Evolutionary conservation across 1,284 basidiomycete genomes (phyloP), one percentile per base, ranked within the genome.

Genomic region (Boletellus deceptivus): DNA sequence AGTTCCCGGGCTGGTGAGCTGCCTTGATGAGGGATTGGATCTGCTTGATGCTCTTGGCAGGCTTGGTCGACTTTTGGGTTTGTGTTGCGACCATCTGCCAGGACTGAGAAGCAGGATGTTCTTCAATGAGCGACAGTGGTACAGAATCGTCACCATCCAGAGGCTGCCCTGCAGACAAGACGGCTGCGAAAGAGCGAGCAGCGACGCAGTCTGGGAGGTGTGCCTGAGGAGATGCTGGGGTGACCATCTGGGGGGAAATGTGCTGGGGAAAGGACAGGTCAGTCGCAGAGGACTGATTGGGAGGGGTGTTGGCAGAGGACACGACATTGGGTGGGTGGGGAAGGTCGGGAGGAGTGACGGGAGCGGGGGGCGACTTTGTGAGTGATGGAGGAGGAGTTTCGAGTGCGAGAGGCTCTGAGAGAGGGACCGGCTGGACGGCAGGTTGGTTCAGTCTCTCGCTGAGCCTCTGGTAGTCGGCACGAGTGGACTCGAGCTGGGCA

Each of bases 1-100:
- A 66, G 43, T 74, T 74, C 1, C 70, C 68, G 1, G 70, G 70
- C 53, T 73, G 62, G 44, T 75, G 72, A n/a, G 72, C 69, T 8
- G 64, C 64, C 39, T 65, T 64, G 55, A 76, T 74, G 46, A 75
- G 70, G 5, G 70, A 65, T 42, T 74, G 71, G 8, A 76, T 57
- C 34, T 75, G 70, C 14, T 64, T 69, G 29, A 75, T 59, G 53
- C 53, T 73, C 60, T 67, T 70, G 35, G 65, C 51, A 2, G 69
- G 67, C 46, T 63, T 61, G 3, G 50, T 25, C 11, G 50, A 17
- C 24, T 60, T 70, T 37, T 53, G 41, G 13, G 50, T 0, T 10
- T 56, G 55, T 8, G 55, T 16, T 34, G 41, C 4, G 5, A 55
- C 38, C 27, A 52, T 16, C 44, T 65, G 67, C 61, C 64, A 68